A percentile compares a stretch with the other conserved stretches of the same genome.
These are phyloP conservation scores for Hortiboletus campestris DNA, from an alignment of 768 basidiomycete genomes.

Conservation along the genomic window DNA sequence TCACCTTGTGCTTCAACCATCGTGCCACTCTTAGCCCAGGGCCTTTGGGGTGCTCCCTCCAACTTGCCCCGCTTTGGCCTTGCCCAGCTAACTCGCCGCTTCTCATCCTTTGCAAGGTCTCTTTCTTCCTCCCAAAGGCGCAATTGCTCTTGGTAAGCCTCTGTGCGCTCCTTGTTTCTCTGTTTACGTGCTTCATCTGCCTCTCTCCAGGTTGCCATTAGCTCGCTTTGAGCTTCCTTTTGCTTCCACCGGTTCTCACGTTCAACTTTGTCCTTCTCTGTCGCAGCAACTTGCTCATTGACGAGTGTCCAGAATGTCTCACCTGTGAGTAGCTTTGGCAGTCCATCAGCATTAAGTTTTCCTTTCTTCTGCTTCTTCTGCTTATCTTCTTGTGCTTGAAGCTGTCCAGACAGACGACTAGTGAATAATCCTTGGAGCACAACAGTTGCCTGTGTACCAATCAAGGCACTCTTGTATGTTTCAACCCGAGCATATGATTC, in stretches of 20 bases:
- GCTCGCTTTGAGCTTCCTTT: too few relatives aligned
- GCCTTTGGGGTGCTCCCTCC: too few relatives aligned
- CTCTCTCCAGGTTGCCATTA: constrained; percentile 18
- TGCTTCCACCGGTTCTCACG: not conserved
- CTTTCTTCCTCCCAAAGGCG: not conserved
- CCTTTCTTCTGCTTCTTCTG: not conserved
- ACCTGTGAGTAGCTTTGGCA: constrained; percentile 20
- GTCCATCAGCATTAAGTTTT: not conserved
- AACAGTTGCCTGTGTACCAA: constrained; percentile 11
- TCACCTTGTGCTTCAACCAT: not conserved
- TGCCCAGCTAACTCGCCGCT: too few relatives aligned
- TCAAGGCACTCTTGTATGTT: constrained; percentile 1
- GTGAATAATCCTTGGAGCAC: constrained; percentile 12
- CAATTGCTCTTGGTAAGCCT: not conserved
- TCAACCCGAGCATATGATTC: not conserved
- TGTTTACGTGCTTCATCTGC: constrained; percentile 9
- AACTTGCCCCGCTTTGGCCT: too few relatives aligned
- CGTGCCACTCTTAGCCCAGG: not conserved
- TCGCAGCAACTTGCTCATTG: too few relatives aligned
- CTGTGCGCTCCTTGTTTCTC: not conserved
- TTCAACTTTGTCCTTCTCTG: not conserved
- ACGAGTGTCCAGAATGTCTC: constrained; percentile 7
- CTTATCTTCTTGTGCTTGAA: constrained; percentile 11
- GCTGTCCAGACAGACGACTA: constrained; percentile 9
- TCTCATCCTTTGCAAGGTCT: not conserved